Conservation (phyloP, 2,329 filamentous ascomycete species). For the Beauveria scarabaeidicola region DNA sequence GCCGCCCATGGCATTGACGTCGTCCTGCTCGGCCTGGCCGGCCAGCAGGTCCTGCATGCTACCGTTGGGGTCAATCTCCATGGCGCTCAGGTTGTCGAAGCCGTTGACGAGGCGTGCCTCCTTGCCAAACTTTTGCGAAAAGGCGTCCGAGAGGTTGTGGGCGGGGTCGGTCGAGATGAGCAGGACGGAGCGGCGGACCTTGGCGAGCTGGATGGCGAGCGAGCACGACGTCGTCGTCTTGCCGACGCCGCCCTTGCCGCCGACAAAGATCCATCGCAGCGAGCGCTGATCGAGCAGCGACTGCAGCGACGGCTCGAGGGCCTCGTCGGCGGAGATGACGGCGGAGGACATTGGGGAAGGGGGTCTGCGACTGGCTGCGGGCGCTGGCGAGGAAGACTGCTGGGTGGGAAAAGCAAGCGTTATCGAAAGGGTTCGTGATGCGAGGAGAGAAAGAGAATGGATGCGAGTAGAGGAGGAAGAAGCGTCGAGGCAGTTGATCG, state of each 20-base stretch:
- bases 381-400: not conserved
- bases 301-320: conserved; percentile 86
- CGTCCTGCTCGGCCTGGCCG: conserved; percentile 58
- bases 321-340: conserved; percentile 48
- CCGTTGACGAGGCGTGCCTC: conserved; percentile 88
- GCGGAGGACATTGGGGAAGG: conserved; percentile 31
- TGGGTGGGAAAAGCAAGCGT: not conserved
- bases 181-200: conserved; percentile 87
- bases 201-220: conserved; percentile 93
- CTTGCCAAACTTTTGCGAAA: conserved; percentile 98
- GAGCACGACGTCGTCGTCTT: conserved; percentile 99
- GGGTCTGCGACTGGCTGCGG: not conserved
- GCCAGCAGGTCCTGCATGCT: conserved; percentile 92
- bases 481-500: not conserved
- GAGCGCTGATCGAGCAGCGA: conserved; percentile 91
- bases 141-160: conserved; percentile 95
- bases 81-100: conserved; percentile 88
- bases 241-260: conserved; percentile 94
- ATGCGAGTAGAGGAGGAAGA: not conserved
- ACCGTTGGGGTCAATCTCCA: conserved; percentile 98
- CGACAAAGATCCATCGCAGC: conserved; percentile 97
- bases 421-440: not conserved
- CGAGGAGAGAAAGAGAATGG: not conserved
- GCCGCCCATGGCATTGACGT: conserved; percentile 58
- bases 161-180: conserved; percentile 98